Base-by-base conservation (phyloP, 306 rosid genomes). In the Neltuma alba region DNA sequence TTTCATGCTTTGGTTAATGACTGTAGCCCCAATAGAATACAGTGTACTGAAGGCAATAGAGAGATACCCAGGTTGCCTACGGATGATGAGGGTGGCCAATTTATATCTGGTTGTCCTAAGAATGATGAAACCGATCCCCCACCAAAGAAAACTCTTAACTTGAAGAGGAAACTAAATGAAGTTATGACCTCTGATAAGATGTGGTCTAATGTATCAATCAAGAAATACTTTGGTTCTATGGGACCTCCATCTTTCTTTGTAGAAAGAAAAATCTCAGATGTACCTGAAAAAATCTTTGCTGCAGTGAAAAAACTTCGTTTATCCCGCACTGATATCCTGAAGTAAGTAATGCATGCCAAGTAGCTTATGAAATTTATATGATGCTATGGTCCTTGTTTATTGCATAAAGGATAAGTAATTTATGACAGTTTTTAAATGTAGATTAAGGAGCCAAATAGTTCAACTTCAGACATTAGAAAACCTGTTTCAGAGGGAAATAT, bases 291-390 rank as follows among this genome's bases (percentile, higher is more conserved):
- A 78, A 88, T 93, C 62, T 86, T 83, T 41, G 88, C 87, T 18
- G 86, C 89, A 14, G 82, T 95, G 34, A 89, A 81, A 69, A 86
- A 74, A 80, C 98, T 95, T 84, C 91, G 86, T 31, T 71, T 95
- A 81, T 89, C 98, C 77, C 98, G 99, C 80, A 74, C 83, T 16
- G 89, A 93, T 76, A 84, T 95, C 63, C 80, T 91, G 66, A 91
- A 86, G 99, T 95, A 87, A 89, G 99, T 86, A 69, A 78, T 64
- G 61, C 79, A 47, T 37, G 69, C 77, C 62, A 34, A 37, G 64
- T 72, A 44, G 71, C 40, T 73, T 41, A 3, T 50, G 76, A n/a
- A n/a, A n/a, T n/a, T n/a, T 12, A 21, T 21, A 11, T 11, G 25
- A 52, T 65, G 50, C 40, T 31, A 80, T 54, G 36, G 69, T 44